Evolutionary conservation across 2,329 filamentous ascomycete genomes (phyloP).

Genomic region (Botrytis sinoallii): DNA sequence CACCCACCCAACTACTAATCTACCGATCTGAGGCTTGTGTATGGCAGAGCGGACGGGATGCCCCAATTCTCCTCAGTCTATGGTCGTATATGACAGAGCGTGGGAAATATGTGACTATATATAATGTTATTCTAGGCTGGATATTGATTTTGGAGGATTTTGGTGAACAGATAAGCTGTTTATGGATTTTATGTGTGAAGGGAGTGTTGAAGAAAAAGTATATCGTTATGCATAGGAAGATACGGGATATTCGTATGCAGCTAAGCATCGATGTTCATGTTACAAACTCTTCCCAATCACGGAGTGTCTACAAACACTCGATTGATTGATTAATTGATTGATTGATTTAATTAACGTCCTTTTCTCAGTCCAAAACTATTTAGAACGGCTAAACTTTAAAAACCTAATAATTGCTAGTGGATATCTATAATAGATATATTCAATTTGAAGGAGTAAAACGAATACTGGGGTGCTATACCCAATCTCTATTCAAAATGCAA

Average conservation of each 20-base stretch:
- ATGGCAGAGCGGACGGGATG: neutral
- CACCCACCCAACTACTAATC: neutral
- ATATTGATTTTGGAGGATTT: accelerated
- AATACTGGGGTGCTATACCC: no score
- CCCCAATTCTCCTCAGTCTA: neutral
- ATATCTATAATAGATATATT: no score
- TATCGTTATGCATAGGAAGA: accelerated
- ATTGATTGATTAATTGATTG: no score
- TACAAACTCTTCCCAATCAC: neutral
- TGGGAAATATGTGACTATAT: accelerated
- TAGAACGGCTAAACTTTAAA: no score
- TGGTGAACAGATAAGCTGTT: neutral
- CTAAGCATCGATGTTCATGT: neutral
- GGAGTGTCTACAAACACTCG: neutral
- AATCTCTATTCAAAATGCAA: no score
- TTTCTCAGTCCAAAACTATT: no score
- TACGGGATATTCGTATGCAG: neutral
- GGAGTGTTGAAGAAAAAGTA: neutral
- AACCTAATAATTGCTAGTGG: no score
- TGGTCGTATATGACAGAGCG: neutral
- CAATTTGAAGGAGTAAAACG: no score
- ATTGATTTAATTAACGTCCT: no score
- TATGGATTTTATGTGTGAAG: neutral
- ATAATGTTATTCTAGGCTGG: accelerated
- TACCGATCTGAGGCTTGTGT: neutral